phyloP scores from a whole-genome alignment of 176 grass and related monocot genomes.

The Carex parvula region DNA sequence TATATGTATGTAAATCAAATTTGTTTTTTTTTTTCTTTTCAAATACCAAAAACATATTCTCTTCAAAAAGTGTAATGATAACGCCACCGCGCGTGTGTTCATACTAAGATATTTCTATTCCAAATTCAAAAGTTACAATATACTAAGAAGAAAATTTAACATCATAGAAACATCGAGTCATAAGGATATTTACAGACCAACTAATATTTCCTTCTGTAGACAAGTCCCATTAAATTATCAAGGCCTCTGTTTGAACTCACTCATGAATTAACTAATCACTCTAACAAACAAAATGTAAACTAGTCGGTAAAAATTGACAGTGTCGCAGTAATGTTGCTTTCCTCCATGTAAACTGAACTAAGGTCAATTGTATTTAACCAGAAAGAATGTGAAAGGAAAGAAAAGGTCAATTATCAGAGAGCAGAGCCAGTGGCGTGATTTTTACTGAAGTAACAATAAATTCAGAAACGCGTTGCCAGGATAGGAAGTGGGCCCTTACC shows the following conservation, averaged over 20 bases:
- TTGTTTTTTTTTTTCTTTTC: neutral
- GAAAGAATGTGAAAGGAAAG: constrained; percentile 3
- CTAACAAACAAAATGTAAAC: constrained; percentile 12
- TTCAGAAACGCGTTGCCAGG: constrained; percentile 12
- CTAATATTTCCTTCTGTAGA: neutral
- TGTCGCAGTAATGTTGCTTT: constrained; percentile 3
- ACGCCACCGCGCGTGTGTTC: neutral
- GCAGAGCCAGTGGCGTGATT: neutral
- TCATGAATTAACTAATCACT: constrained; percentile 14
- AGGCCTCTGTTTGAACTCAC: neutral
- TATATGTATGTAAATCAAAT: neutral
- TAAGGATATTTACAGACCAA: neutral
- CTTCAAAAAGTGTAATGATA: constrained; percentile 4
- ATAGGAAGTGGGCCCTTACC: constrained; percentile 12
- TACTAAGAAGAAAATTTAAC: neutral
- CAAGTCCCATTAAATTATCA: neutral
- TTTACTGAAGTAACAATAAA: constrained; percentile 25
- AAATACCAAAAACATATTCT: neutral
- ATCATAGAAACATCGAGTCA: constrained; percentile 1
- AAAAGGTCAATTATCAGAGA: constrained; percentile 23
- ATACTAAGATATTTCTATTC: neutral
- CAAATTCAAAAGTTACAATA: neutral
- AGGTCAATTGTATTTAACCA: neutral
- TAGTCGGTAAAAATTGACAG: constrained; percentile 3
- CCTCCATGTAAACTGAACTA: constrained; percentile 5